phyloP scores from a whole-genome alignment of 2,329 filamentous ascomycete genomes.

The Phaeomoniella chlamydospora region DNA sequence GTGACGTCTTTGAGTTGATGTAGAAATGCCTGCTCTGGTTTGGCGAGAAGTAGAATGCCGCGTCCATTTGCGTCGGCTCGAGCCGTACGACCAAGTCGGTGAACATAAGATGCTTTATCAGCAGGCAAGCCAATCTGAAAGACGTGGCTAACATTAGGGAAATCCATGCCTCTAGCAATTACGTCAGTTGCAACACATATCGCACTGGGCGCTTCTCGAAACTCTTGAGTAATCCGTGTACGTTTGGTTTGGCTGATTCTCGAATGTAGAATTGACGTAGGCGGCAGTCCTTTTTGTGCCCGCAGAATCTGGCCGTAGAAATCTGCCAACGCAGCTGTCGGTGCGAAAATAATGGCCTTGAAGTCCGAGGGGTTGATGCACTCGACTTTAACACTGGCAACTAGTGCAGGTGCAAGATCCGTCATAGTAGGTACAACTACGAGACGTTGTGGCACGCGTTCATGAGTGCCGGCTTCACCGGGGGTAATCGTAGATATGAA shows the following conservation, averaged over 20 bases:
- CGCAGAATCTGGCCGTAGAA: conserved; percentile 41
- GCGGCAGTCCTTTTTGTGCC: no score
- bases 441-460: conserved; percentile 64
- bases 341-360: conserved; percentile 91
- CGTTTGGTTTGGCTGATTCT: conserved; percentile 32
- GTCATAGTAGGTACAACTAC: conserved; percentile 54
- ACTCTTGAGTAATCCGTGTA: conserved; percentile 55
- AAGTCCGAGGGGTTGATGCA: conserved; percentile 44
- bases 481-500: no score
- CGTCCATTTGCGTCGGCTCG: conserved; percentile 76
- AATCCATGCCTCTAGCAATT: conserved; percentile 35
- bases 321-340: conserved; percentile 51
- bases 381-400: conserved; percentile 59
- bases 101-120: conserved; percentile 31
- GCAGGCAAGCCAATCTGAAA: conserved; percentile 35
- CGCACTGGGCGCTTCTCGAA: conserved; percentile 41
- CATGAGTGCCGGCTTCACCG: no score
- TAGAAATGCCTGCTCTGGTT: no score
- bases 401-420: conserved; percentile 60
- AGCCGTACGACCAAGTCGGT: conserved; percentile 58
- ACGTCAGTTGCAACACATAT: conserved; percentile 35
- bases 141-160: conserved; percentile 33
- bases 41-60: no score
- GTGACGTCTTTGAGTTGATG: no score
- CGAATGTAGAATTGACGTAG: conserved; percentile 23